Evolutionary conservation across 164 flowering plant genomes (phyloP).

Genomic region (Berberis thunbergii): DNA sequence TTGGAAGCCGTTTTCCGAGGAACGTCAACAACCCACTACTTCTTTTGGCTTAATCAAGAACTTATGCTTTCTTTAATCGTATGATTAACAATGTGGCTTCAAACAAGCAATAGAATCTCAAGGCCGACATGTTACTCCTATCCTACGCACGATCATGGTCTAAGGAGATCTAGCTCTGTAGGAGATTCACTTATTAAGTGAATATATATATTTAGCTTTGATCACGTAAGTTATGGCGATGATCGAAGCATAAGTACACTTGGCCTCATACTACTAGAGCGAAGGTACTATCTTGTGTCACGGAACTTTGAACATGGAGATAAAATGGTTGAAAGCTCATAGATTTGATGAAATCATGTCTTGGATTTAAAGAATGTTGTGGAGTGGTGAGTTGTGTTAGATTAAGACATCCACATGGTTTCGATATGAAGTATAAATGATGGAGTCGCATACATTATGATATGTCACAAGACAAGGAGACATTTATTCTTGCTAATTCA

Average conservation of each 20-base stretch:
- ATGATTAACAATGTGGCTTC: constrained; percentile 1
- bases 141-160: not conserved
- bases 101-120: not conserved
- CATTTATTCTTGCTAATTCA: constrained; percentile 1
- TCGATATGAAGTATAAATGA: constrained; percentile 11
- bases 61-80: constrained; percentile 8
- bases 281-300: constrained; percentile 2
- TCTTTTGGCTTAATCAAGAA: constrained; percentile 8
- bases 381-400: constrained; percentile 9
- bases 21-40: constrained; percentile 41
- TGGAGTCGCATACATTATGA: not conserved
- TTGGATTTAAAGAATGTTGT: constrained; percentile 3
- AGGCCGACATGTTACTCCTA: not conserved
- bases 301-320: constrained; percentile 1
- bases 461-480: constrained; percentile 32
- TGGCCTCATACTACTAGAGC: not conserved
- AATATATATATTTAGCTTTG: not conserved
- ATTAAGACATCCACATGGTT: constrained; percentile 23
- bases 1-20: constrained; percentile 26
- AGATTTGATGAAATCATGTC: constrained; percentile 9
- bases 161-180: not conserved
- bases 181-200: too few relatives aligned
- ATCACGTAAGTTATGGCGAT: constrained; percentile 3
- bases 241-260: constrained; percentile 1
- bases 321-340: constrained; percentile 2